A percentile compares a stretch with the other conserved stretches of the same genome.
Conservation (phyloP, 1,284 basidiomycete species). For the Limonomyces culmigenus region DNA sequence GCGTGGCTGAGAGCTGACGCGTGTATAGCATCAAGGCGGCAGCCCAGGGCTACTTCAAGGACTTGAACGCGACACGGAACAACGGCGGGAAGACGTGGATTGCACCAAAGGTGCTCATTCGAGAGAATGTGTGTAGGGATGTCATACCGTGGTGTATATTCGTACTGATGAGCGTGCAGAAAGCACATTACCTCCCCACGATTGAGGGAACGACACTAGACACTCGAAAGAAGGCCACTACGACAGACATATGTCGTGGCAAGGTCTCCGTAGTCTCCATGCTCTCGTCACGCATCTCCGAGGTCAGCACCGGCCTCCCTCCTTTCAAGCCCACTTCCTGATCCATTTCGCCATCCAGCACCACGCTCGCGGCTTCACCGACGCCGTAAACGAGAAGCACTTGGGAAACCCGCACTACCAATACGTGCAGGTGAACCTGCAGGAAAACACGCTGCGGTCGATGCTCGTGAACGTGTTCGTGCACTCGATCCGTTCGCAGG, state of each 20-base stretch:
- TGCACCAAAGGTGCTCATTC: conserved; percentile 77
- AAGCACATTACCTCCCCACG: conserved; percentile 83
- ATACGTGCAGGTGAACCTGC: conserved; percentile 77
- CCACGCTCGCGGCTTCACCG: conserved; percentile 64
- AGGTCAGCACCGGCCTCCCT: conserved; percentile 30
- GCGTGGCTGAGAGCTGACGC: neutral
- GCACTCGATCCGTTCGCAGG: conserved; percentile 46
- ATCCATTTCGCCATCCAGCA: conserved; percentile 29
- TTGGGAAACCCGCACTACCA: conserved; percentile 54
- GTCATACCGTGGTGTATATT: too few relatives aligned
- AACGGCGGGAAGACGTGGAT: conserved; percentile 95
- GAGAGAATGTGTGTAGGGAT: conserved; percentile 58
- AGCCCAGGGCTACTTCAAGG: conserved; percentile 81
- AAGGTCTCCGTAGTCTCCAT: conserved; percentile 71
- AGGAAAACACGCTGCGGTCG: conserved; percentile 83
- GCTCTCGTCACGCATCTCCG: conserved; percentile 72
- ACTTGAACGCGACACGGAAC: conserved; percentile 66
- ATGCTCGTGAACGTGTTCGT: conserved; percentile 77
- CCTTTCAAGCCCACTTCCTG: neutral
- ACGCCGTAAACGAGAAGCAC: conserved; percentile 46
- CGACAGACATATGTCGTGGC: conserved; percentile 61
- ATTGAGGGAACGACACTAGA: conserved; percentile 60
- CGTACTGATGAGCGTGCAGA: conserved; percentile 36
- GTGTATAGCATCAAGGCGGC: conserved; percentile 64
- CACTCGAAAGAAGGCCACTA: conserved; percentile 44